A percentile compares a stretch with the other conserved stretches of the same genome.
These are phyloP conservation scores for Zizania palustris DNA, from an alignment of 202 grass and related monocot species.

Conservation along the genomic window DNA sequence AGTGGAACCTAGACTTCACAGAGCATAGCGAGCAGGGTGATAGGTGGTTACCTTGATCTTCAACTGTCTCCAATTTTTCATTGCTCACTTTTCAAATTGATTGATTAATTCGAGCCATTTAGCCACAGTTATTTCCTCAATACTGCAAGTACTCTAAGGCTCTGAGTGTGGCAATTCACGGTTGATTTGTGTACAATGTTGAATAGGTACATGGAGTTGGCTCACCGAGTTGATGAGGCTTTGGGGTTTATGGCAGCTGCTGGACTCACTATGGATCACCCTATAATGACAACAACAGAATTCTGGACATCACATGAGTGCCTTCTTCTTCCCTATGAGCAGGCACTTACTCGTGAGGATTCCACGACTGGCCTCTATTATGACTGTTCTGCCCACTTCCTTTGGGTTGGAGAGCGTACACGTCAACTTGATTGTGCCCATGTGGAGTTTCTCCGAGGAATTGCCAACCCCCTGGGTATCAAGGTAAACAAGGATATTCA, in stretches of 20 bases:
- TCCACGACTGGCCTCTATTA: conserved; percentile 72
- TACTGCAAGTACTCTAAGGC: not conserved
- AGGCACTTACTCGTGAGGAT: conserved; percentile 76
- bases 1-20: conserved; percentile 92
- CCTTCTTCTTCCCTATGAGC: conserved; percentile 83
- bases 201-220: conserved; percentile 81
- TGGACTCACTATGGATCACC: conserved; percentile 72
- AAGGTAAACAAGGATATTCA: conserved; percentile 53
- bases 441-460: conserved; percentile 74
- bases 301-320: conserved; percentile 96
- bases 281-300: conserved; percentile 81
- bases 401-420: conserved; percentile 86
- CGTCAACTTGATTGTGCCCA: conserved; percentile 86
- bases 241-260: conserved; percentile 84
- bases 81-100: not conserved
- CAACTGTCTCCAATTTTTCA: conserved; percentile 5
- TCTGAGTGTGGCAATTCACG: not conserved
- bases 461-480: conserved; percentile 82
- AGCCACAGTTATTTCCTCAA: not conserved
- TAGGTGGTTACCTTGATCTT: conserved; percentile 48
- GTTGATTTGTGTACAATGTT: conserved; percentile 35
- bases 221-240: conserved; percentile 77
- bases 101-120: conserved; percentile 9
- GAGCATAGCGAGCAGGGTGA: conserved; percentile 77
- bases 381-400: conserved; percentile 85